phyloP scores from a whole-genome alignment of 441 rosid genomes.

The Adansonia gregorii region DNA sequence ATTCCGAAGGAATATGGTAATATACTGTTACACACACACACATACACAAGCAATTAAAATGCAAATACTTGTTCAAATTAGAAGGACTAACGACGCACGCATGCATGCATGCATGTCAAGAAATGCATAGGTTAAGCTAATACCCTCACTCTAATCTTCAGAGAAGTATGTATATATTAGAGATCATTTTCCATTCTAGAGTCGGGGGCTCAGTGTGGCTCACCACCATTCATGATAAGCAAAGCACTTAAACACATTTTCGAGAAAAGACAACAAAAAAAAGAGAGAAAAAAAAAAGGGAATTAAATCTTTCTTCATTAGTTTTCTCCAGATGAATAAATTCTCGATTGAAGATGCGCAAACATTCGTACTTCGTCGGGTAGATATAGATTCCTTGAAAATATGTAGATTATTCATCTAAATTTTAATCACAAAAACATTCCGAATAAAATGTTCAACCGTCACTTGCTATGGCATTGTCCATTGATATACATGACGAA shows the following conservation, averaged over 20 bases:
- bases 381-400: conserved; percentile 2
- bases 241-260: background rate
- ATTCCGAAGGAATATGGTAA: conserved; percentile 24
- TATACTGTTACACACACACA: background rate
- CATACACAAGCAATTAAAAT: conserved; percentile 4
- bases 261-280: background rate
- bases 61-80: background rate
- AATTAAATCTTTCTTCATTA: background rate
- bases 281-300: background rate
- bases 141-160: background rate
- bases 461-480: too few relatives aligned
- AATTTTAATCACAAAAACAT: background rate
- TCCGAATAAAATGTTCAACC: background rate
- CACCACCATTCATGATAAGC: background rate
- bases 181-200: background rate
- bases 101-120: background rate
- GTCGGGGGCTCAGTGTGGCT: background rate
- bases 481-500: too few relatives aligned
- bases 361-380: background rate
- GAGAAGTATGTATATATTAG: background rate
- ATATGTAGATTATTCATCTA: background rate
- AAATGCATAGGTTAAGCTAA: background rate
- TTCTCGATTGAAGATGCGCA: conserved; percentile 3
- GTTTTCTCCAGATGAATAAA: conserved; percentile 14
- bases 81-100: background rate